Base-by-base conservation (phyloP, 129 eudicot genomes). In the Flaveria bidentis region DNA sequence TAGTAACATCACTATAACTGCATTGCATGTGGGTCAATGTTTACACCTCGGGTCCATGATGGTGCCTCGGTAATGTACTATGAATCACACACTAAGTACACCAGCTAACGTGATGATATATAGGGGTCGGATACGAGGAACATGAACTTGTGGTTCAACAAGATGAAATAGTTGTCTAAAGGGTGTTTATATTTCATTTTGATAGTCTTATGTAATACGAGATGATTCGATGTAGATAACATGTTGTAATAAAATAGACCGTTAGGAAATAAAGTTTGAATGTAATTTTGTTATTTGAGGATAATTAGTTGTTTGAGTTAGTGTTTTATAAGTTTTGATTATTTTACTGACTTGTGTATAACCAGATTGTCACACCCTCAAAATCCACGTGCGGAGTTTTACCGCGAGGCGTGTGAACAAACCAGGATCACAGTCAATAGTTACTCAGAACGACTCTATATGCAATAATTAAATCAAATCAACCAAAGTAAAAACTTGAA, bases 1-100 rank as follows among this genome's bases (percentile, higher is more conserved):
- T 45, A 39, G 71, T 53, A 30, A 12, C n/a, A 51, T 67, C 67
- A 65, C 0, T 50, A 76, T 76, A 51, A 76, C 56, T 42, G 23
- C 44, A 22, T 4, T 73, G 15, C 6, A 45, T 44, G 57, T 39
- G 46, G 41, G 25, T 3, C 20, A 8, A 72, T 72, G 30, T 25
- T 25, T 9, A 26, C 30, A 6, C 10, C 6, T 18, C 9, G 28
- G 63, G 63, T 23, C 65, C 33, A 4, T 23, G 18, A 58, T 58
- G 65, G 16, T n/a, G 39, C 6, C 4, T 58, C 6, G 36, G 7
- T 58, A 58, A 9, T 10, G 2, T 58, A 58, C 6, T 22, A 25
- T 25, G 65, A 4, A 58, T 58, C 15, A 23, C 22, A 23, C 33
- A 23, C 65, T 2, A 58, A 22, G 25, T 55, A 56, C 28, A 56